Evolutionary conservation across 495 filamentous ascomycete genomes (phyloP), one percentile per base, ranked within the genome.

Genomic region (Entonaema liquescens): DNA sequence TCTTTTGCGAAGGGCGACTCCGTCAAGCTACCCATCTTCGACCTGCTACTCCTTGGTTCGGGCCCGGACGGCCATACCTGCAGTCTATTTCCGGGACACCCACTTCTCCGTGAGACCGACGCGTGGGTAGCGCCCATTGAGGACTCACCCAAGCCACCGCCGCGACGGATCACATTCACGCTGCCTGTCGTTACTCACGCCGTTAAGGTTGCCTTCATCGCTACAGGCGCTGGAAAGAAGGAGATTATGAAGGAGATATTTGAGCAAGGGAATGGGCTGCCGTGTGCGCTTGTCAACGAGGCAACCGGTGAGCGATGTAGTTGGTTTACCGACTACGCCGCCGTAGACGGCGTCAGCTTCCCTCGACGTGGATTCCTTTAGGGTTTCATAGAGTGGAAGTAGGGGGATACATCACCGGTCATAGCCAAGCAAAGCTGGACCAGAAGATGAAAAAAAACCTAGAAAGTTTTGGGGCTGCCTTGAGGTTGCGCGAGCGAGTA

Each of bases 41-140:
- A 99, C 76, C 85, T 99, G 26, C 84, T 99, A 25, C 86, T 99
- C 17, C 88, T 99, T 49, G 95, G 95, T 63, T 95, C 91, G 72
- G 95, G 95, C 3, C 95, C 95, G 15, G 95, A 99, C 77, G 95
- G 95, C 38, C 95, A 99, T 80, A 98, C 95, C 25, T 98, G 96
- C 90, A 93, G 90, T 71, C 84, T 98, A 29, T 99, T 99, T 83
- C 96, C 95, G 5, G 90, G 91, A 26, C 95, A 97, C 71, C 88
- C 89, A 49, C 84, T 98, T 42, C 84, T 99, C 67, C 88, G 94
- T 44, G 95, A 98, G 83, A 88, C 88, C 64, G 89, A 91, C 73
- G 94, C 94, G 35, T 99, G 95, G 95, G 93, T 98, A 11, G 90
- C 92, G 5, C 87, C 94, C 3, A 93, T 97, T 73, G 89, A 89